Evolutionary conservation across 495 filamentous ascomycete species (phyloP).

Genomic region (Annulohypoxylon stygium): DNA sequence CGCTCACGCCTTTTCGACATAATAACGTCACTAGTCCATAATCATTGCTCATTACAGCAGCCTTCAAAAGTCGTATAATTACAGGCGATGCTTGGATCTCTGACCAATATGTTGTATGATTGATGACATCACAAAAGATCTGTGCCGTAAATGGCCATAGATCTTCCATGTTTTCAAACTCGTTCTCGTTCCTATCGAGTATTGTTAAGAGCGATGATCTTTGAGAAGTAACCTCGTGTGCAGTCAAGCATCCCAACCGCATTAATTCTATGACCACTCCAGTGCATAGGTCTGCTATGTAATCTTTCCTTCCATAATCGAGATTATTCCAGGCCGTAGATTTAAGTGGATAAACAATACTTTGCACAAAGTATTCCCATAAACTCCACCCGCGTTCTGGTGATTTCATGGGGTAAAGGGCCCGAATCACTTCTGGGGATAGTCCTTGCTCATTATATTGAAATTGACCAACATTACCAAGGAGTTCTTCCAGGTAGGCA

Average conservation of each 20-base stretch:
- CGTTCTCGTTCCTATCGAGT: neutral
- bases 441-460: neutral
- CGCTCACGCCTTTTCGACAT: constrained; percentile 4
- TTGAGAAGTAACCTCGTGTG: neutral
- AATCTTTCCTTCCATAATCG: too few species aligned
- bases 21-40: neutral
- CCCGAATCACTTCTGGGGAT: neutral
- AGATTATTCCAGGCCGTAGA: too few species aligned
- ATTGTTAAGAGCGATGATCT: constrained; percentile 6
- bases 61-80: neutral
- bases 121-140: neutral
- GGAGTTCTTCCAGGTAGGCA: neutral
- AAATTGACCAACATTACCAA: neutral
- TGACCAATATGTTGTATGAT: neutral
- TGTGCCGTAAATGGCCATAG: neutral
- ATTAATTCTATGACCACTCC: neutral
- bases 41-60: neutral
- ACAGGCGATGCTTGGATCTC: neutral
- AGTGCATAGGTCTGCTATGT: neutral
- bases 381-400: neutral
- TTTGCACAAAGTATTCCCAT: constrained; percentile 12
- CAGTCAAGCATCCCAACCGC: neutral
- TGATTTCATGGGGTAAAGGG: neutral
- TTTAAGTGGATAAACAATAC: neutral
- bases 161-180: neutral